Evolutionary conservation across 1,284 basidiomycete genomes (phyloP).

Genomic region (Heterobasidion parviporum): DNA sequence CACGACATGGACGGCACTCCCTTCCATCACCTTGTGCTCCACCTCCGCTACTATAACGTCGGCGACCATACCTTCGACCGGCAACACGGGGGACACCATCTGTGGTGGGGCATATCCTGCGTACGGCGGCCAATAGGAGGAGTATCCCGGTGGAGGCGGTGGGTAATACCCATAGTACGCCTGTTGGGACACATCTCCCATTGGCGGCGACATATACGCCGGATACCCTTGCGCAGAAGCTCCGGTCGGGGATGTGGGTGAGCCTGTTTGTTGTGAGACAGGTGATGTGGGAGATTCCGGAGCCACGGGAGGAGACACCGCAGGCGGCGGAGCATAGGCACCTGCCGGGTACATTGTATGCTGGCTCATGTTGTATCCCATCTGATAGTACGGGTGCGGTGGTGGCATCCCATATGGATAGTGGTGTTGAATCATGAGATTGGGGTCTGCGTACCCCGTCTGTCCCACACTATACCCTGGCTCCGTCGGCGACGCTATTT

Average conservation of each 20-base stretch:
- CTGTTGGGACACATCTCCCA: constrained; percentile 1
- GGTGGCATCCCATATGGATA: constrained; percentile 12
- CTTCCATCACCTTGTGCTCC: background rate
- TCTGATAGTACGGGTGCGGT: constrained; percentile 8
- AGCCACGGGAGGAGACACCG: background rate
- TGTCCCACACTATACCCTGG: constrained; percentile 4
- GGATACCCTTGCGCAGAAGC: background rate
- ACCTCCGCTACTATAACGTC: background rate
- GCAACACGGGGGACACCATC: background rate
- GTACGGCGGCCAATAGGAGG: constrained; percentile 19
- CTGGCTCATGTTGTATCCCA: constrained; percentile 10
- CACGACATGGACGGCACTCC: background rate
- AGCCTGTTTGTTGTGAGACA: background rate
- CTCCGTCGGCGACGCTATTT: constrained; percentile 10
- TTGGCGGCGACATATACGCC: background rate
- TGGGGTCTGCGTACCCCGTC: constrained; percentile 8
- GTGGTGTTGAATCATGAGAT: constrained; percentile 10
- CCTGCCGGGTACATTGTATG: constrained; percentile 7
- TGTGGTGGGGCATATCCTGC: constrained; percentile 14
- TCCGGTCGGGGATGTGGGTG: background rate
- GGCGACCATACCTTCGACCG: background rate
- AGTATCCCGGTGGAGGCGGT: constrained; percentile 13
- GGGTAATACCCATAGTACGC: constrained; percentile 14
- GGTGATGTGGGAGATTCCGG: background rate
- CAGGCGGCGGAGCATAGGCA: constrained; percentile 5